Base-by-base conservation (phyloP, 108 stramenopile genomes). In the Cyclostephanos invisitatus region DNA sequence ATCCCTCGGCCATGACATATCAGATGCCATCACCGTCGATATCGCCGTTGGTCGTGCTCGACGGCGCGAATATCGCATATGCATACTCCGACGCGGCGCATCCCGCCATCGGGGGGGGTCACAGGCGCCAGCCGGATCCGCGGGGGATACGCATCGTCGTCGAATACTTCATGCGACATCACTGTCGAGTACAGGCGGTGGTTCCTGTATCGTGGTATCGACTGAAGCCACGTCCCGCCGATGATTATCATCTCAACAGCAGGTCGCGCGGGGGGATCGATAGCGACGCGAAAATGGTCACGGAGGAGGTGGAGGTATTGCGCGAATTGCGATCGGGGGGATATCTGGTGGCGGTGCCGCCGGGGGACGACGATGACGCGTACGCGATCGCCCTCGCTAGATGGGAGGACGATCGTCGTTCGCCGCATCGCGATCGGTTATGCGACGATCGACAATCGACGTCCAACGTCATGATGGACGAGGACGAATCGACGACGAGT, bases 61-160 rank as follows among this genome's bases (percentile, higher is more conserved):
- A 94, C 62, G 92, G 90, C 38, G 92, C 92, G 65, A 94, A 94
- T 64, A 78, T 94, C 15, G 89, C 92, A 24, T 87, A 94, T 67
- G 81, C 80, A n/a, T 94, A 94, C 62, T 85, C 83, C 12, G 74
- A 83, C n/a, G 84, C 86, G 58, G 54, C 64, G 54, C 53, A 75
- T 74, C 74, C 75, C n/a, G n/a, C n/a, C 38, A 53, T 69, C 21
- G 20, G 9, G 59, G n/a, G 55, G 68, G 60, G 54, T 20, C 73
- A 46, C 58, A 25, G 61, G 18, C 51, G 40, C 9, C 59, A 93
- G 64, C 88, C 90, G 21, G 83, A 91, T 64, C 76, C 83, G 4
- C 55, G 54, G 3, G 93, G 89, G 11, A 90, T 91, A 51, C 73
- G 69, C 64, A 76, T 91, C 35, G 90, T 86, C 5, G 56, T 80